Base-by-base conservation (phyloP, 371 early-diverging fungal species). In the Nematocida ironsii region DNA sequence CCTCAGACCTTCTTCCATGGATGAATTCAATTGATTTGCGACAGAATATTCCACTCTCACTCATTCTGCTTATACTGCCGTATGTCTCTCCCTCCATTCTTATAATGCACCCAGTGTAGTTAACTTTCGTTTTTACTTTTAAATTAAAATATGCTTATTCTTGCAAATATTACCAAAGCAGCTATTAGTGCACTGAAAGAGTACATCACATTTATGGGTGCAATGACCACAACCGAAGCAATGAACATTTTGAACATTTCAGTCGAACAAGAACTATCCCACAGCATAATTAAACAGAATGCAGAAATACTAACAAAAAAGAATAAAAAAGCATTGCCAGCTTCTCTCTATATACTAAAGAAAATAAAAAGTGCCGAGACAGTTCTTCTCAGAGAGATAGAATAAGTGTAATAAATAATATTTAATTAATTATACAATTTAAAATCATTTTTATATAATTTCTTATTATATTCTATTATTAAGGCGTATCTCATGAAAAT, bases 71-170 rank as follows among this genome's bases (percentile, higher is more conserved):
- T 13, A 78, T 70, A 25, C 70, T 78, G 1, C 40, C 57, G 39
- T 78, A 78, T 55, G 80, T 78, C 40, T 78, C 80, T 78, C 80
- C 80, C 13, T 78, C 69, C 80, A 78, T 78, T 70, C 58, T 6
- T 18, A 64, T 27, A 2, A 33, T 42, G 47, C 1, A 3, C 58
- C 11, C 58, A 23, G 9, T 4, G 3, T 9, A 45, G n/a, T 64
- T 64, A 42, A 64, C 64, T 64, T 64, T 64, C 44, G 7, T 44
- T 68, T 71, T 78, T 70, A 72, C 23, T 58, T n/a, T 25, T 55
- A 9, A 7, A 9, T 25, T 50, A 40, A 48, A 72, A 18, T 56
- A 45, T 67, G 67, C 50, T 78, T n/a, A 60, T 70, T 45, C 52
- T 52, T n/a, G 57, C 61, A 7, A 25, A 20, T 13, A 48, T 64